A percentile compares a stretch with the other conserved stretches of the same genome.
These are phyloP conservation scores for Cystofilobasidium ferigula DNA, from an alignment of 768 basidiomycete genomes.

Conservation along the genomic window DNA sequence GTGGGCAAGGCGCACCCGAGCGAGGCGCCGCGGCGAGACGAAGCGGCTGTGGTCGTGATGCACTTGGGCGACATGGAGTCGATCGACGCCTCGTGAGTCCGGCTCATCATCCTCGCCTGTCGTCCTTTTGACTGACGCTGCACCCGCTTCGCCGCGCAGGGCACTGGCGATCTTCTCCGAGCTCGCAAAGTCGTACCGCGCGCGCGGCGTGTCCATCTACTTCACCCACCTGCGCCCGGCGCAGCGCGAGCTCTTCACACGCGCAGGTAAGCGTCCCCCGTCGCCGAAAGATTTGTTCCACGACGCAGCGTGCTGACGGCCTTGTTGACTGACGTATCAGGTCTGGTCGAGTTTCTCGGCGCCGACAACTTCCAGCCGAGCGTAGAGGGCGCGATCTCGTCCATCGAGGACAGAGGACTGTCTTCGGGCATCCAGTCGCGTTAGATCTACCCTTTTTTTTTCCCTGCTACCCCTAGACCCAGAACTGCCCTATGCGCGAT, in stretches of 20 bases:
- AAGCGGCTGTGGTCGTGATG: conserved; percentile 71
- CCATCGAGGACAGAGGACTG: background rate
- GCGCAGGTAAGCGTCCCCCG: too few relatives aligned
- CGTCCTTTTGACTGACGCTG: background rate
- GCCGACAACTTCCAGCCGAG: background rate
- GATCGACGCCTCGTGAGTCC: conserved; percentile 75
- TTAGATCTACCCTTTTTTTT: background rate
- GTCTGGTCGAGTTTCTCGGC: background rate
- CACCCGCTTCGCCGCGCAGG: background rate
- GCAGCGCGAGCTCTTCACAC: conserved; percentile 15
- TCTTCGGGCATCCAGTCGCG: background rate
- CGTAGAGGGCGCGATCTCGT: conserved; percentile 1
- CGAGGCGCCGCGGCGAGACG: conserved; percentile 62
- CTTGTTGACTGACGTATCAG: background rate
- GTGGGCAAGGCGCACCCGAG: conserved; percentile 69
- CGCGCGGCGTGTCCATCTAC: conserved; percentile 21
- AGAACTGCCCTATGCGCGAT: too few relatives aligned
- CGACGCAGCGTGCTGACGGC: background rate
- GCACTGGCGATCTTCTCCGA: conserved; percentile 24
- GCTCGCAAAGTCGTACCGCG: conserved; percentile 10
- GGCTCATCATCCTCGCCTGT: background rate
- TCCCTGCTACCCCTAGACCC: too few relatives aligned
- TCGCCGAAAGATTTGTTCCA: too few relatives aligned
- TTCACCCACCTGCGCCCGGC: conserved; percentile 20
- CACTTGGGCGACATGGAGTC: conserved; percentile 65